Evolutionary conservation across 164 flowering plant genomes (phyloP), one percentile per base, ranked within the genome.

Genomic region (Vitis labrusca): DNA sequence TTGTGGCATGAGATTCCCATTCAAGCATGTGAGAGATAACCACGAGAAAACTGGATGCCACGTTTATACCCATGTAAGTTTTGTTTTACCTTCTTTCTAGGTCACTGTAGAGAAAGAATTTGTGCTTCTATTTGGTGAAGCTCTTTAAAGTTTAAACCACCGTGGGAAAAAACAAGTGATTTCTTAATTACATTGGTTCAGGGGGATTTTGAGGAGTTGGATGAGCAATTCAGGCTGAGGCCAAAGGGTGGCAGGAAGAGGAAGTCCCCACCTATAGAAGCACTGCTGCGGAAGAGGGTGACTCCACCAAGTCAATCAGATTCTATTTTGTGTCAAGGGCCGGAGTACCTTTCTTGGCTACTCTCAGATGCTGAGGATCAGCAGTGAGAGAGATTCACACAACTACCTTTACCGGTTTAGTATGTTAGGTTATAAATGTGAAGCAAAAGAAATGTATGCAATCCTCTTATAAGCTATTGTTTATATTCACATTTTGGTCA

Each of bases 191-290:
- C 32, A 1, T 59, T 13, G 53, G 10, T 10, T 5, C 79, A 89
- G 94, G 94, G 90, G 5, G 89, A 89, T 78, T 89, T 91, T 79
- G 83, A 65, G 49, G 89, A 84, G 65, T 57, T 77, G 9, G 93
- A 88, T 69, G 86, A 79, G 70, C 89, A 78, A 32, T 89, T 88
- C 68, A 74, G 74, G 13, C 78, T 83, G 6, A 83, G 82, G 74
- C 83, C 89, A 0, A 81, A 89, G 32, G 97, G 97, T 64, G 97
- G 97, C n/a, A 75, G 88, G 62, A 88, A 93, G 76, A 83, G 92
- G 69, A 66, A 62, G 16, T 77, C 53, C 50, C 84, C 89, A 1
- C 60, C 71, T 1, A 71, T 87, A 2, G 94, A 89, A 65, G 67
- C 77, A 19, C 71, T 93, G 37, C 16, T 80, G 73, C 76, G 93